Evolutionary conservation across 73 alveolate species (phyloP), one percentile per base, ranked within the genome.

Genomic region (Paramecium octaurelia): DNA sequence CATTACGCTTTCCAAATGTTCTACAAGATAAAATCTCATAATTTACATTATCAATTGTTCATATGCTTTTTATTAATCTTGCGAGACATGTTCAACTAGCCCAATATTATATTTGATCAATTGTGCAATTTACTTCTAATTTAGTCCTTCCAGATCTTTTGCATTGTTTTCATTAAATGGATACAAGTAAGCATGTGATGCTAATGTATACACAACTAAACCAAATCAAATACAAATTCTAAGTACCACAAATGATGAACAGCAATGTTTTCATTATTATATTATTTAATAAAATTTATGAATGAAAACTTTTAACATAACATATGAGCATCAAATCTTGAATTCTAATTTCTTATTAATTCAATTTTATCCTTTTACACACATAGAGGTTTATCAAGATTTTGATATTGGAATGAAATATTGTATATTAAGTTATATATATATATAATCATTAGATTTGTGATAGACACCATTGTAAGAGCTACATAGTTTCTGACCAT

Each of bases 401-500:
- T 80, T 44, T 18, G 24, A 29, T 8, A 11, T 64, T 8, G 9
- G 14, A 27, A 64, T 27, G 48, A 64, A 0, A 54, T 18, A 16
- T 16, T 16, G 14, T 3, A 48, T 48, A 14, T 59, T 59, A 20
- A 31, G 29, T 27, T 64, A 31, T 31, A 64, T 27, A 34, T 7
- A 29, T n/a, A 27, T 27, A 64, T 10, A 34, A 31, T 64, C 50
- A 64, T 64, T 64, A 64, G 9, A 64, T 34, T 64, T 64, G 46
- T 24, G 50, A 64, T 24, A 64, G 35, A 34, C 92, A 58, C 94
- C 94, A 89, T 35, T 44, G 38, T 23, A 83, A 59, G 31, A 89
- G 6, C 18, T 46, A 27, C 71, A 70, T 50, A 23, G 94, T 70
- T 77, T 93, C 97, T 12, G 64, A 40, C 95, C 97, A 93, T 70